Conservation (phyloP, 495 filamentous ascomycete genomes). For the Choiromyces venosus region DNA sequence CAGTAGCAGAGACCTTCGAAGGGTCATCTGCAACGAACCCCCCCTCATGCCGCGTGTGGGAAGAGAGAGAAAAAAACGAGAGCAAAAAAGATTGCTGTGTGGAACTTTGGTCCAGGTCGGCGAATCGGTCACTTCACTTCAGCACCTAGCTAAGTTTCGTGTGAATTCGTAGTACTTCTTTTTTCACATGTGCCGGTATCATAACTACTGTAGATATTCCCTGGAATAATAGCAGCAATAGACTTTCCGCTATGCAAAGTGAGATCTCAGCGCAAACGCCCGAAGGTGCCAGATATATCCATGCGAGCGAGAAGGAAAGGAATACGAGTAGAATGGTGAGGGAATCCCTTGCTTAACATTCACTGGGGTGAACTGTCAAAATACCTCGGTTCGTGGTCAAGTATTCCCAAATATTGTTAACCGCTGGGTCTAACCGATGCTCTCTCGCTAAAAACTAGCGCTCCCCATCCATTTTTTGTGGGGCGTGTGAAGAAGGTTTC, state of each 20-base stretch:
- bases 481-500: slow-evolving; percentile 3
- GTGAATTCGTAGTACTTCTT: background rate
- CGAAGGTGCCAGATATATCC: background rate
- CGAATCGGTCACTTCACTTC: background rate
- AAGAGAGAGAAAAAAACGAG: slow-evolving; percentile 1
- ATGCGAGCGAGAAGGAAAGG: background rate
- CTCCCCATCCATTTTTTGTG: slow-evolving; percentile 3
- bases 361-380: background rate
- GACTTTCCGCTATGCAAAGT: background rate
- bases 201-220: background rate
- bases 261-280: background rate
- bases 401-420: background rate
- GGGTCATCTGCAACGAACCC: slow-evolving; percentile 2
- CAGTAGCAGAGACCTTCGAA: background rate
- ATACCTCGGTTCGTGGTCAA: background rate
- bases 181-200: background rate
- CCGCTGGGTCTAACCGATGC: slow-evolving; percentile 11
- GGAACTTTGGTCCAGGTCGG: background rate
- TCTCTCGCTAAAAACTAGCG: slow-evolving; percentile 17
- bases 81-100: background rate
- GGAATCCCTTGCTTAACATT: background rate
- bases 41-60: background rate
- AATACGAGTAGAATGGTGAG: background rate
- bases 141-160: background rate
- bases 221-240: background rate